Base-by-base conservation (phyloP, 1,284 basidiomycete genomes). In the Garcileccinum viscosum region DNA sequence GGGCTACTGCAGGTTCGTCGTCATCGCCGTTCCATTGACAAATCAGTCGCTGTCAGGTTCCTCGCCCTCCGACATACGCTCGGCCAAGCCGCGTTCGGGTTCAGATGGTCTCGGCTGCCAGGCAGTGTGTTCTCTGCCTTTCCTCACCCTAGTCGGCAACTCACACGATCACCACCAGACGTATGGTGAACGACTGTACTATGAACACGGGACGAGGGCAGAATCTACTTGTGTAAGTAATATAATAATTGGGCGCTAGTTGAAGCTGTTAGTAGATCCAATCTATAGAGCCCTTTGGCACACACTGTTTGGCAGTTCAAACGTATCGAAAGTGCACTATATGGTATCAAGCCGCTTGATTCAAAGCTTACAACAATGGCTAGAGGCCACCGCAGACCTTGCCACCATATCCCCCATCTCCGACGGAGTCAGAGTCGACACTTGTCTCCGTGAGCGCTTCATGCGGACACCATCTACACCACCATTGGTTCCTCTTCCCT, bases 371-470 rank as follows among this genome's bases (percentile, higher is more conserved):
- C 89, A 91, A 75, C 89, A 90, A 78, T 88, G 87, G 76, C 87
- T 93, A 72, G 90, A 93, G 84, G 86, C 85, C 66, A 87, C 89
- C 73, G 84, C 82, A n/a, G 89, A 94, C 88, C 87, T 94, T 76
- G 80, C 89, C 27, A 82, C 44, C 42, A 86, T 94, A 67, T 83
- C 87, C 2, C 81, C 88, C 65, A 77, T 91, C 69, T 90, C 90
- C 7, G 93, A 95, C 84, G 93, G 95, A 79, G 85, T 90, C 78
- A 90, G 8, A 9, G 15, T 95, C 77, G 91, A 93, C 66, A 88
- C 93, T 72, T 93, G 92, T 71, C 87, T 97, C 64, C 90, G 95
- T 42, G 94, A 96, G 82, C 88, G 95, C 47, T 97, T 96, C 82
- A 90, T 95, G 84, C 89, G 2, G 93, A 95, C 82, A 89, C 84